These are phyloP conservation scores for Nigrospora sphaerica DNA, from an alignment of 2,329 filamentous ascomycete genomes.

Conservation along the genomic window DNA sequence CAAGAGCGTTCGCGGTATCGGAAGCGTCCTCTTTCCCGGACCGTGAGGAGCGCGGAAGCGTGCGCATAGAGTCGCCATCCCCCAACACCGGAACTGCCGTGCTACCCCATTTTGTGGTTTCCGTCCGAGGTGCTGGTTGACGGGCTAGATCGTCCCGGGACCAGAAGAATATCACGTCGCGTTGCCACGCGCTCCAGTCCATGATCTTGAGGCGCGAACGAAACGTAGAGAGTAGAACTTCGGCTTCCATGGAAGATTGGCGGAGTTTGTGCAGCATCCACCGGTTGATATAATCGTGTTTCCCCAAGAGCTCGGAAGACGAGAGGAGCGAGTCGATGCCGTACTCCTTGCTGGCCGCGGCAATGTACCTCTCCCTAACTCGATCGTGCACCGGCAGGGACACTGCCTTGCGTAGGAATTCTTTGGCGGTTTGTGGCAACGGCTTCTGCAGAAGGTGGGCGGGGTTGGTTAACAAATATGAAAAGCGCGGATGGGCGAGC, in stretches of 20 bases:
- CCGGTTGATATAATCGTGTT: conserved; percentile 39
- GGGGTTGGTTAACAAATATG: too few species aligned
- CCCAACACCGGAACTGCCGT: too few species aligned
- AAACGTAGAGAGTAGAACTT: conserved; percentile 33
- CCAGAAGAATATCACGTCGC: conserved; percentile 33
- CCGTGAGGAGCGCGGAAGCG: too few species aligned
- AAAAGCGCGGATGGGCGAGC: too few species aligned
- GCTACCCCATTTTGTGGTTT: too few species aligned
- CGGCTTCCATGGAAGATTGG: conserved; percentile 35
- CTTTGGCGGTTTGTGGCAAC: too few species aligned
- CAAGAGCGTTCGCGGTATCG: too few species aligned
- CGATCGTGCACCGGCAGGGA: conserved; percentile 28
- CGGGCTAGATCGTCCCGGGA: conserved; percentile 25
- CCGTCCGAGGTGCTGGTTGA: too few species aligned
- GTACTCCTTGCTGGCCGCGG: conserved; percentile 39
- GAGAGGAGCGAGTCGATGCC: conserved; percentile 35
- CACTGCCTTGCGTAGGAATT: too few species aligned
- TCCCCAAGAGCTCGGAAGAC: conserved; percentile 27
- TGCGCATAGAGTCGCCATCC: too few species aligned
- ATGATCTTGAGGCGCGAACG: conserved; percentile 21
- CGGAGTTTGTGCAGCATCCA: conserved; percentile 47
- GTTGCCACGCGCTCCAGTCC: conserved; percentile 31
- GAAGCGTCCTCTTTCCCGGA: too few species aligned
- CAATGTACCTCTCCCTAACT: conserved; percentile 24
- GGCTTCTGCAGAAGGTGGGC: too few species aligned